Percentiles rank a stretch among this genome's conserved stretches.
Conservation (phyloP, 345 rosid species). For the Sonneratia alba region DNA sequence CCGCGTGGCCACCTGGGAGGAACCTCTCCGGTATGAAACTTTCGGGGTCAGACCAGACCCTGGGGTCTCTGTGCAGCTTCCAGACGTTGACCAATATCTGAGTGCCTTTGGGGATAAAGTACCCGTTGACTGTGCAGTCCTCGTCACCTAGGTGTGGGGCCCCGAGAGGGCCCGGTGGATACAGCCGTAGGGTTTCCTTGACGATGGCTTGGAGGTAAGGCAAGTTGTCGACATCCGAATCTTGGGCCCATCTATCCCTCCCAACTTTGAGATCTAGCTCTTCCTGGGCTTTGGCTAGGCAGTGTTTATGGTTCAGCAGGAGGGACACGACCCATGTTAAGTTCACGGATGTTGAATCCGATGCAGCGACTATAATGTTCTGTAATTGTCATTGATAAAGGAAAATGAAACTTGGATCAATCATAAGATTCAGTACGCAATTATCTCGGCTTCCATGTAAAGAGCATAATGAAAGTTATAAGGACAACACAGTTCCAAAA, state of each 20-base stretch:
- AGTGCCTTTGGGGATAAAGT: constrained; percentile 34
- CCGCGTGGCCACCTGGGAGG: constrained; percentile 8
- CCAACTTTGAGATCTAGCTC: constrained; percentile 47
- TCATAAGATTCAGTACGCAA: too few relatives aligned
- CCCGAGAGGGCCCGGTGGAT: constrained; percentile 51
- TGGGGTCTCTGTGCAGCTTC: constrained; percentile 48
- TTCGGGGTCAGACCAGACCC: constrained; percentile 25
- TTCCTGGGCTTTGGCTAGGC: constrained; percentile 20
- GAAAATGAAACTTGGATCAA: neutral
- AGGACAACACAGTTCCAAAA: too few relatives aligned
- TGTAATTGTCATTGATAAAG: constrained; percentile 3
- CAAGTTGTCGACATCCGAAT: constrained; percentile 36
- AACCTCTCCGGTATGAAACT: constrained; percentile 16
- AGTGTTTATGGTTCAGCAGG: constrained; percentile 34
- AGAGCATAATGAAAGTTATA: too few relatives aligned
- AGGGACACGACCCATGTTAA: constrained; percentile 58
- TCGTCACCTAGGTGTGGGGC: constrained; percentile 41
- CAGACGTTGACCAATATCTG: constrained; percentile 38
- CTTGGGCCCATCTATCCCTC: constrained; percentile 31
- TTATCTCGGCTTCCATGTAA: too few relatives aligned
- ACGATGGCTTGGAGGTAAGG: constrained; percentile 48
- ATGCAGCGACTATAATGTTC: constrained; percentile 45
- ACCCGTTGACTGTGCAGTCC: constrained; percentile 42
- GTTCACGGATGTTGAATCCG: constrained; percentile 33
- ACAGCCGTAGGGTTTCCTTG: constrained; percentile 51